A percentile compares a stretch with the other conserved stretches of the same genome.
Conservation (phyloP, 1,139 yeast genomes). For the Sugiyamaella xylanicola region DNA sequence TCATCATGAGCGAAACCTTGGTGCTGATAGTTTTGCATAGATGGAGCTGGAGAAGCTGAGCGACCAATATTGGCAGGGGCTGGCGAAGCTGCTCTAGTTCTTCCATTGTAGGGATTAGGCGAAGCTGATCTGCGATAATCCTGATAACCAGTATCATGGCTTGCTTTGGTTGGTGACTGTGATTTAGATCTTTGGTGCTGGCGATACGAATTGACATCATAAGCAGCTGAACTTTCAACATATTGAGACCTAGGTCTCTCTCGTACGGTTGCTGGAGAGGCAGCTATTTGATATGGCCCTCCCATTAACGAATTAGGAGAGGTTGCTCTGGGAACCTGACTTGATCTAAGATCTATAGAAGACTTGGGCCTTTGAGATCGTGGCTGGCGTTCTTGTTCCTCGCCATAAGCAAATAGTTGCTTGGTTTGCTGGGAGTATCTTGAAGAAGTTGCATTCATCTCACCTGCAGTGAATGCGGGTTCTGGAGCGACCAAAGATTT, state of each 20-base stretch:
- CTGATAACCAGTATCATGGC: constrained; percentile 19
- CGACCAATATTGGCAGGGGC: neutral
- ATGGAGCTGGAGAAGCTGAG: constrained; percentile 14
- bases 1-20: neutral
- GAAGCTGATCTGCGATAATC: constrained; percentile 29
- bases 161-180: constrained; percentile 30
- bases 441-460: constrained; percentile 39
- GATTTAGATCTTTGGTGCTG: constrained; percentile 34
- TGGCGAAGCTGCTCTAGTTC: constrained; percentile 5
- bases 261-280: constrained; percentile 14
- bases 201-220: constrained; percentile 16
- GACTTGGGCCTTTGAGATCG: constrained; percentile 21
- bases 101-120: constrained; percentile 28
- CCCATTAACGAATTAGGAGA: constrained; percentile 17
- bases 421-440: constrained; percentile 37
- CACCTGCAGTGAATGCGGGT: constrained; percentile 41
- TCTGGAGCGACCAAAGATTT: constrained; percentile 36
- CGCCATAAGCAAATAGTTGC: constrained; percentile 31
- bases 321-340: constrained; percentile 15
- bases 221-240: constrained; percentile 16
- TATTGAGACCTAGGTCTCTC: constrained; percentile 25
- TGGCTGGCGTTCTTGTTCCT: constrained; percentile 17
- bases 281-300: constrained; percentile 8
- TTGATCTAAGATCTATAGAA: constrained; percentile 20
- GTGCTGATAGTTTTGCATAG: constrained; percentile 20